Evolutionary conservation across 1,139 yeast species (phyloP), one percentile per base, ranked within the genome.

Genomic region (Suhomyces terraborum): DNA sequence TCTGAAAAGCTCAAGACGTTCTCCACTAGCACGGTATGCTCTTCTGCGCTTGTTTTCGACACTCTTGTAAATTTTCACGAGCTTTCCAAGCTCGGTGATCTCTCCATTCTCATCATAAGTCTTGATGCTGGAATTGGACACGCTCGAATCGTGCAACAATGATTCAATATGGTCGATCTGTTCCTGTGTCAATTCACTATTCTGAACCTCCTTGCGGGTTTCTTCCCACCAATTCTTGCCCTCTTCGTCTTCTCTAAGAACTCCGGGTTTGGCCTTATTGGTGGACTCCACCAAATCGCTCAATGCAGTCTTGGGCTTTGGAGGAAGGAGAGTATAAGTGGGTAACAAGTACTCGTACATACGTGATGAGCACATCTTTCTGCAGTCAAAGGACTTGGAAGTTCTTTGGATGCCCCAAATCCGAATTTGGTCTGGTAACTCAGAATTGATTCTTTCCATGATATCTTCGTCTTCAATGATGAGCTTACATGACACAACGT

Each of bases 331-430:
- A 1, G 95, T 80, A 61, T 88, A 89, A 0, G 95, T 86, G 28
- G 98, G 98, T 56, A 93, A 76, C 54, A 94, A 68, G 59, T 93
- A 93, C 68, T 93, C 99, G 62, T 93, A 93, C 47, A 94, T 76
- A 61, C 99, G 79, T 8, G 96, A 88, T 4, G 95, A 84, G 64
- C 98, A 94, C 85, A 89, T 80, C 61, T 88, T 91, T 52, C 98
- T 77, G 64, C 98, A 91, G 62, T 93, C 98, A 64, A 94, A 93
- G 0, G 94, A 80, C 57, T 88, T 88, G 61, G 91, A 89, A 7
- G 91, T 86, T 55, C 98, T 77, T 58, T 83, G 88, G 48, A 85
- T 83, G 10, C 96, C 96, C 98, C 98, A 93, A 19, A 93, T 75
- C 48, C 96, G 75, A 49, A 93, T 88, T 50, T 87, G 91, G 8